Percentiles rank a stretch among this genome's conserved stretches.
These are phyloP conservation scores for Pleurotus sapidus DNA, from an alignment of 768 basidiomycete genomes.

Conservation along the genomic window DNA sequence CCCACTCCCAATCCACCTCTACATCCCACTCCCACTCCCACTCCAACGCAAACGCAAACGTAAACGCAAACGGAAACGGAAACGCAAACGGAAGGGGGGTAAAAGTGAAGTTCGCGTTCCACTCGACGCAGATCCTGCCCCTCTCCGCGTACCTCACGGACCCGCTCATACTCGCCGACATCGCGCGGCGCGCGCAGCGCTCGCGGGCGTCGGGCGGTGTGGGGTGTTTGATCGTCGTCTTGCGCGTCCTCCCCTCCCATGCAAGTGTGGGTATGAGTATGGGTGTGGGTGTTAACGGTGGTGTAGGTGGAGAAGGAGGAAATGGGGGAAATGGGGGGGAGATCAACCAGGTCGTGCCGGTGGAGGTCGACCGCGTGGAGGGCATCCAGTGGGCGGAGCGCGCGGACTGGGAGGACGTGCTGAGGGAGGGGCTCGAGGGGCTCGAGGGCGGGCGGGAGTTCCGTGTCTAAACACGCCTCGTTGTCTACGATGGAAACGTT, in stretches of 20 bases:
- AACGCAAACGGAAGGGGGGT: constrained; percentile 20
- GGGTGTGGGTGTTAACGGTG: too few relatives aligned
- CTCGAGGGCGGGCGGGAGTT: too few relatives aligned
- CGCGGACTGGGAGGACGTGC: constrained; percentile 69
- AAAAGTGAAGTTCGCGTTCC: constrained; percentile 57
- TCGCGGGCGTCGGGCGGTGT: constrained; percentile 75
- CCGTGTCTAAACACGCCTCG: too few relatives aligned
- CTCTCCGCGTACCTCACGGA: constrained; percentile 67
- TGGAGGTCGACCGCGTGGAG: constrained; percentile 77
- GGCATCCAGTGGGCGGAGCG: constrained; percentile 76
- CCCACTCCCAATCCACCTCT: constrained; percentile 52
- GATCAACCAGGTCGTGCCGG: constrained; percentile 82
- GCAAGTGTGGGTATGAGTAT: too few relatives aligned
- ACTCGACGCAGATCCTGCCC: constrained; percentile 68
- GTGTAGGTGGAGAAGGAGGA: too few relatives aligned
- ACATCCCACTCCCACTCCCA: constrained; percentile 56
- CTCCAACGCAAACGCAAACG: constrained; percentile 28
- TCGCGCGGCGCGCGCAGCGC: constrained; percentile 76
- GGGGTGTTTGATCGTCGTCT: constrained; percentile 69
- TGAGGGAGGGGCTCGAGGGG: constrained; percentile 32
- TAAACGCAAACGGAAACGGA: constrained; percentile 20
- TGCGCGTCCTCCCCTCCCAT: constrained; percentile 65
- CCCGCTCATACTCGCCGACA: constrained; percentile 71
- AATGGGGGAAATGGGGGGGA: constrained; percentile 28
- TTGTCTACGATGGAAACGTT: too few relatives aligned